These are phyloP conservation scores for Cyclanthera cordifolia DNA, from an alignment of 306 rosid species.

Conservation along the genomic window DNA sequence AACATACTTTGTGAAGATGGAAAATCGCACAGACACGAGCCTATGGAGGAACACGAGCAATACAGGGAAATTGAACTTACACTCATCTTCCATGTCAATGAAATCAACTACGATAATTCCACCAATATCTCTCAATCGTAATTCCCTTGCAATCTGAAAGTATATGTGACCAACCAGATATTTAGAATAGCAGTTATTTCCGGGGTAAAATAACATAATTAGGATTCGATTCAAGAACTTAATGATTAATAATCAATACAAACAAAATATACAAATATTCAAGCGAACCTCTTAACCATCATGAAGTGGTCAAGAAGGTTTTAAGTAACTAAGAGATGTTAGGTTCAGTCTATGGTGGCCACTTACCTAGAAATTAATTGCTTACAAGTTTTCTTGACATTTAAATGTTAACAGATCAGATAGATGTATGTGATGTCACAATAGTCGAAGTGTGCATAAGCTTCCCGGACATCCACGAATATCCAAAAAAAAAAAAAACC, in stretches of 20 bases:
- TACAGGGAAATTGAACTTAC: conserved; percentile 38
- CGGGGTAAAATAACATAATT: too few species aligned
- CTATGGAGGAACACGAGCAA: too few species aligned
- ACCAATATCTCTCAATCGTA: conserved; percentile 87
- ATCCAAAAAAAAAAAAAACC: too few species aligned
- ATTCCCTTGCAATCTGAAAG: conserved; percentile 89
- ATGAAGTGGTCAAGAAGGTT: too few species aligned
- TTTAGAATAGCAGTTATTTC: background rate
- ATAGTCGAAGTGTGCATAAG: too few species aligned
- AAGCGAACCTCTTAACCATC: background rate
- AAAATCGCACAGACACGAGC: background rate
- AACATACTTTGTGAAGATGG: background rate
- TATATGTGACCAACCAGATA: conserved; percentile 22
- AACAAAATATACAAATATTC: background rate
- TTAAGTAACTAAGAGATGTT: too few species aligned
- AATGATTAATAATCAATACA: background rate
- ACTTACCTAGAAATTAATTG: too few species aligned
- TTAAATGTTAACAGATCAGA: too few species aligned
- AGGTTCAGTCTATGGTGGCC: too few species aligned
- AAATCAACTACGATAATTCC: conserved; percentile 98
- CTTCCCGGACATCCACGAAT: too few species aligned
- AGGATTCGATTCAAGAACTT: background rate
- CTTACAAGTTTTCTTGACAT: too few species aligned
- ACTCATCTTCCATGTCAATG: conserved; percentile 90
- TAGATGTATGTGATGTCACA: too few species aligned